Evolutionary conservation across 805 yeast species (phyloP).

Genomic region (Suhomyces emberorum): DNA sequence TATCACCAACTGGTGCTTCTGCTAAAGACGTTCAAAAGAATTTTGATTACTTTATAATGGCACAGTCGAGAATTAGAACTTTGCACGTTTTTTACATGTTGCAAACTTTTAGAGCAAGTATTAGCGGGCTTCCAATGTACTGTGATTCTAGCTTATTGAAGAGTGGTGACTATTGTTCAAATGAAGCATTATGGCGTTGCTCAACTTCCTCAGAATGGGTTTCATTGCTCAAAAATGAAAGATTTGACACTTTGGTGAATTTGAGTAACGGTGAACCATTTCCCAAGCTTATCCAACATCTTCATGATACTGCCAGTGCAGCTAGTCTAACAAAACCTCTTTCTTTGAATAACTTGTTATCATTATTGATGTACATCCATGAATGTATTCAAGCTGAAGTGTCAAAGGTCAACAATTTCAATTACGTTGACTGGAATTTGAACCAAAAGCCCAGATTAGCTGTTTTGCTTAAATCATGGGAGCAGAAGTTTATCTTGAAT

Average conservation of each 20-base stretch:
- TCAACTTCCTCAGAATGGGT: slow-evolving; percentile 52
- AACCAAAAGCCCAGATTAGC: slow-evolving; percentile 58
- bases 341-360: slow-evolving; percentile 46
- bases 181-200: slow-evolving; percentile 61
- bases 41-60: slow-evolving; percentile 50
- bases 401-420: slow-evolving; percentile 37
- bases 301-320: slow-evolving; percentile 33
- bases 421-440: slow-evolving; percentile 64
- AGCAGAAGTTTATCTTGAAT: slow-evolving; percentile 53
- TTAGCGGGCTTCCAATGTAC: slow-evolving; percentile 39
- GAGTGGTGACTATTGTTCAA: slow-evolving; percentile 63
- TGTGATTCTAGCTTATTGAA: slow-evolving; percentile 44
- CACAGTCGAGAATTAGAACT: slow-evolving; percentile 56
- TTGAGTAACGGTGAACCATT: slow-evolving; percentile 55
- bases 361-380: slow-evolving; percentile 62
- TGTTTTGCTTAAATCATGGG: slow-evolving; percentile 64
- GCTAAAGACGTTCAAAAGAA: slow-evolving; percentile 29
- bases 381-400: slow-evolving; percentile 58
- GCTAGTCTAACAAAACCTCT: slow-evolving; percentile 5
- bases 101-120: slow-evolving; percentile 45
- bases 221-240: slow-evolving; percentile 12
- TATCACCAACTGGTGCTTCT: not conserved
- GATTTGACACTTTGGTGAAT: slow-evolving; percentile 50
- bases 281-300: slow-evolving; percentile 43
- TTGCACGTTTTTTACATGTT: slow-evolving; percentile 49